A percentile compares a stretch with the other conserved stretches of the same genome.
Conservation (phyloP, 352 stramenopile species). For the Phytophthora idaei region DNA sequence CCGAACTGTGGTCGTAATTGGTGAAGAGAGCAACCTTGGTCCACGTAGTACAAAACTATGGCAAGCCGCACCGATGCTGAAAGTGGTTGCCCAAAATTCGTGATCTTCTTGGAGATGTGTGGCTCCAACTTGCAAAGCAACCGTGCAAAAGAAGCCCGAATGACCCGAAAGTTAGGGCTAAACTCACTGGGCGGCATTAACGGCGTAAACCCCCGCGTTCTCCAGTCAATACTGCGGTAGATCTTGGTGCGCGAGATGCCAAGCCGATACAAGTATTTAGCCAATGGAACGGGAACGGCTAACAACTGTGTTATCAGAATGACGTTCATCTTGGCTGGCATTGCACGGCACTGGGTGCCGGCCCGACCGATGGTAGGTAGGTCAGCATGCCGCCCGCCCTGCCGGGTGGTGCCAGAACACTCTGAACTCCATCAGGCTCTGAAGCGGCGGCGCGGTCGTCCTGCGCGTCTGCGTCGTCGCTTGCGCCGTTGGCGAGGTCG, state of each 20-base stretch:
- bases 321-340: too few relatives aligned
- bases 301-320: too few relatives aligned
- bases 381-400: too few relatives aligned
- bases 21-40: constrained; percentile 1
- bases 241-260: background rate
- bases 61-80: constrained; percentile 1
- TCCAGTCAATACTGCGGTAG: background rate
- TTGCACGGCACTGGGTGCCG: too few relatives aligned
- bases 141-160: background rate
- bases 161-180: background rate
- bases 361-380: too few relatives aligned
- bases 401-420: too few relatives aligned
- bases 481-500: too few relatives aligned
- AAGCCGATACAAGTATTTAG: too few relatives aligned
- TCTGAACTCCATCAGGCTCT: too few relatives aligned
- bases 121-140: constrained; percentile 9
- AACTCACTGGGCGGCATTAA: background rate
- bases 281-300: too few relatives aligned
- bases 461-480: too few relatives aligned
- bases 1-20: constrained; percentile 8
- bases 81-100: background rate
- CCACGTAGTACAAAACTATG: background rate
- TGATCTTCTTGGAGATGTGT: constrained; percentile 4
- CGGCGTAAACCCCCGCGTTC: background rate
- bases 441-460: too few relatives aligned